These are phyloP conservation scores for Gentiana dahurica DNA, from an alignment of 257 asterid genomes.

Conservation along the genomic window DNA sequence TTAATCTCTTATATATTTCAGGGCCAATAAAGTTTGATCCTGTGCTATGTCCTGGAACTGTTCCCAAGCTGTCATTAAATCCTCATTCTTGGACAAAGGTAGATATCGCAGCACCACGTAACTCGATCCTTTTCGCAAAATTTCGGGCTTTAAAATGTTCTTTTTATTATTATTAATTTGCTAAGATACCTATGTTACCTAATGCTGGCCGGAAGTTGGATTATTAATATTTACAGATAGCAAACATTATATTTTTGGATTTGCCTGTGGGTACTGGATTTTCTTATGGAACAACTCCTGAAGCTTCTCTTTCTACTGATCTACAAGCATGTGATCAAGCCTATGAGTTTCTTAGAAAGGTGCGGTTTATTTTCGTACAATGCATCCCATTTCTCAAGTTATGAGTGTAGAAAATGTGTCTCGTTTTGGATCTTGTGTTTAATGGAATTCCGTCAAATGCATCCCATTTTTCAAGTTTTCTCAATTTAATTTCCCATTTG, in stretches of 20 bases:
- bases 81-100: conserved; percentile 18
- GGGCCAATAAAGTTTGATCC: conserved; percentile 10
- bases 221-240: background rate
- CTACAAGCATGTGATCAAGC: conserved; percentile 5
- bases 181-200: background rate
- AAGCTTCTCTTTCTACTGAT: conserved; percentile 4
- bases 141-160: background rate
- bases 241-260: conserved; percentile 12
- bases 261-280: conserved; percentile 18
- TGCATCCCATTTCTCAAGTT: background rate
- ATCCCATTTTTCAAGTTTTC: no score
- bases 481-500: no score
- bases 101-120: background rate
- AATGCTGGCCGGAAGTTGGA: background rate
- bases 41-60: background rate
- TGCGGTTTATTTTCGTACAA: background rate
- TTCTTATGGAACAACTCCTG: conserved; percentile 10
- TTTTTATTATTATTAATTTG: background rate
- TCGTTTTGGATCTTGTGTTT: no score
- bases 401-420: background rate
- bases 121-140: background rate
- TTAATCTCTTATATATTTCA: background rate
- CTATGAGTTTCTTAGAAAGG: conserved; percentile 15
- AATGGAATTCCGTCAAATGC: no score
- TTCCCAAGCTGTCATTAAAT: conserved; percentile 13